A percentile compares a stretch with the other conserved stretches of the same genome.
These are phyloP conservation scores for Arthrinium phaeospermum DNA, from an alignment of 2,329 filamentous ascomycete genomes.

Conservation along the genomic window DNA sequence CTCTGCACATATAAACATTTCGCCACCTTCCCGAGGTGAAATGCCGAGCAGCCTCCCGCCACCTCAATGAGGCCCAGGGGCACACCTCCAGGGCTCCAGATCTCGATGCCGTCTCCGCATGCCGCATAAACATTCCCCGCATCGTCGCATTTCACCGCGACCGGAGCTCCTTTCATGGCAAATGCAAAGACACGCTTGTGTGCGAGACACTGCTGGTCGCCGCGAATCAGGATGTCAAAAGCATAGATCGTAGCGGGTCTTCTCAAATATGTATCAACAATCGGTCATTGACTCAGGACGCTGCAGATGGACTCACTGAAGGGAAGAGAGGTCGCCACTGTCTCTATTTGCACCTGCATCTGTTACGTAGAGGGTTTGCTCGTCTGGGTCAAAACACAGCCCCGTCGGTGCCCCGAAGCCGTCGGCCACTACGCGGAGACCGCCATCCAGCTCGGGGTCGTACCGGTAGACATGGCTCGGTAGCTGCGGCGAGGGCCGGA, in stretches of 20 bases:
- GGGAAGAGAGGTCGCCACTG: slow-evolving; percentile 36
- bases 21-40: slow-evolving; percentile 51
- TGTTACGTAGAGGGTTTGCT: slow-evolving; percentile 48
- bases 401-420: slow-evolving; percentile 51
- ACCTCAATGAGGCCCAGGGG: slow-evolving; percentile 50
- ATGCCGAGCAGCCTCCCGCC: slow-evolving; percentile 47
- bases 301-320: slow-evolving; percentile 31
- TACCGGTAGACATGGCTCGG: slow-evolving; percentile 56
- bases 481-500: slow-evolving; percentile 49
- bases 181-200: slow-evolving; percentile 60
- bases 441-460: slow-evolving; percentile 42
- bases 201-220: slow-evolving; percentile 46
- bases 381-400: slow-evolving; percentile 46
- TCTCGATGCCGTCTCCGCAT: slow-evolving; percentile 55
- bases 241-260: slow-evolving; percentile 51
- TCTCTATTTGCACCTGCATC: slow-evolving; percentile 42
- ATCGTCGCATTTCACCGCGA: slow-evolving; percentile 47
- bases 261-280: background rate
- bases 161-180: slow-evolving; percentile 51
- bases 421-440: slow-evolving; percentile 54
- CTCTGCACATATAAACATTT: slow-evolving; percentile 54
- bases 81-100: slow-evolving; percentile 51
- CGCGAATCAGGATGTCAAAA: slow-evolving; percentile 49
- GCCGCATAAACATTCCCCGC: slow-evolving; percentile 54
- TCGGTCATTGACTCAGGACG: background rate